Percentiles rank a stretch among this genome's conserved stretches.
These are phyloP conservation scores for Pseudogymnoascus sp. DNA, from an alignment of 2,329 filamentous ascomycete genomes.

Conservation along the genomic window DNA sequence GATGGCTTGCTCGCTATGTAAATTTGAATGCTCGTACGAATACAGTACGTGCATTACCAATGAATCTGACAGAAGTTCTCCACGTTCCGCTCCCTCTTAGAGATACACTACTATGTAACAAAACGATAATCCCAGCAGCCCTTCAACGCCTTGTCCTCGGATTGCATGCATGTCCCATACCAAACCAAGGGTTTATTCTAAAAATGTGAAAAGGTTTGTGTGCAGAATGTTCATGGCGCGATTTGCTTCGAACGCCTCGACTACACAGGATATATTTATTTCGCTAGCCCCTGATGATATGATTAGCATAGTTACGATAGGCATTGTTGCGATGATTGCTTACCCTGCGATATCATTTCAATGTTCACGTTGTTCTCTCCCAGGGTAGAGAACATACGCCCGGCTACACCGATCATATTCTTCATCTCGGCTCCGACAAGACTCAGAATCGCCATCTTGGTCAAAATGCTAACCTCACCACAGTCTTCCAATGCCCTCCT, in stretches of 20 bases:
- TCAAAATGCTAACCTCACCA: constrained; percentile 83
- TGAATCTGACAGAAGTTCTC: neutral
- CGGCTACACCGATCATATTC: constrained; percentile 91
- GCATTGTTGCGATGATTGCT: constrained; percentile 18
- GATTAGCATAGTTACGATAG: neutral
- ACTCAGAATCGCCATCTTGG: constrained; percentile 91
- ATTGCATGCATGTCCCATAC: constrained; percentile 1
- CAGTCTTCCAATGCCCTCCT: constrained; percentile 68
- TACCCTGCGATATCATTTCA: constrained; percentile 99
- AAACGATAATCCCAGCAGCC: neutral
- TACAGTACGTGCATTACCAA: constrained; percentile 4
- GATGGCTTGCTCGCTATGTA: constrained; percentile 3
- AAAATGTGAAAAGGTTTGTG: constrained; percentile 91
- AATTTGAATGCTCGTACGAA: constrained; percentile 4
- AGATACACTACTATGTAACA: constrained; percentile 7
- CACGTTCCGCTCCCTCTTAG: neutral
- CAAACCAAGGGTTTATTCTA: constrained; percentile 44
- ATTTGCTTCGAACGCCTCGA: constrained; percentile 82
- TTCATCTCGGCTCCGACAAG: constrained; percentile 94
- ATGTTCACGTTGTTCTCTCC: constrained; percentile 94
- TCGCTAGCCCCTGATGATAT: constrained; percentile 71
- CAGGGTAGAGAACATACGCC: constrained; percentile 88
- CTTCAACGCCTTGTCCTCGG: constrained; percentile 1
- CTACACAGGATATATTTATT: constrained; percentile 98
- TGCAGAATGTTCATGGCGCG: constrained; percentile 94